A percentile compares a stretch with the other conserved stretches of the same genome.
Evolutionary conservation across 192 early-diverging fungal species (phyloP).

Genomic region (Glomus cerebriforme): DNA sequence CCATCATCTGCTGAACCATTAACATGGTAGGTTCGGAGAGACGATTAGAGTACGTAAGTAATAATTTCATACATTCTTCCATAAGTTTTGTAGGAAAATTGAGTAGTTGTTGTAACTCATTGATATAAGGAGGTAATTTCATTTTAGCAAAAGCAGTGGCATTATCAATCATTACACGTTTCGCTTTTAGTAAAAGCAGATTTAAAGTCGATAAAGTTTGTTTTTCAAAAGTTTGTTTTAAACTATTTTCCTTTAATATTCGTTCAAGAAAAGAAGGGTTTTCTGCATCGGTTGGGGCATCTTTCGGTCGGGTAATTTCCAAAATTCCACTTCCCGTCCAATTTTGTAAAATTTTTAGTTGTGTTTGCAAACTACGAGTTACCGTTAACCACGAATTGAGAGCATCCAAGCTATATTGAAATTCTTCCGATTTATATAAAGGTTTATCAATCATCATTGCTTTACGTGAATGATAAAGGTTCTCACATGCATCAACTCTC

Average conservation of each 20-base stretch:
- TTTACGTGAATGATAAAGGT: constrained; percentile 72
- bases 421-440: constrained; percentile 64
- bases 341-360: constrained; percentile 73
- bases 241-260: constrained; percentile 79
- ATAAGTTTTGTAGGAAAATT: constrained; percentile 80
- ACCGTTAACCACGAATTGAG: constrained; percentile 78
- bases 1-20: constrained; percentile 78
- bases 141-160: constrained; percentile 65
- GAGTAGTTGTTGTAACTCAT: constrained; percentile 68
- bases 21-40: constrained; percentile 58
- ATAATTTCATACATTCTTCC: constrained; percentile 77
- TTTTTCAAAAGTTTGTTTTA: constrained; percentile 75
- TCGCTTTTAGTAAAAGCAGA: constrained; percentile 61
- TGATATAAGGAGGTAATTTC: constrained; percentile 69
- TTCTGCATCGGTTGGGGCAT: constrained; percentile 46
- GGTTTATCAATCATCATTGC: constrained; percentile 65
- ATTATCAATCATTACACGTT: constrained; percentile 70
- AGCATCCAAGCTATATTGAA: constrained; percentile 71
- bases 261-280: constrained; percentile 83
- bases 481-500: constrained; percentile 76
- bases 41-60: constrained; percentile 66
- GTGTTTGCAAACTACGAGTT: constrained; percentile 67
- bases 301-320: constrained; percentile 57
- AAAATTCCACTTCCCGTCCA: constrained; percentile 81
- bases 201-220: constrained; percentile 66